phyloP scores from a whole-genome alignment of 2,329 filamentous ascomycete species.

The Drechmeria coniospora region DNA sequence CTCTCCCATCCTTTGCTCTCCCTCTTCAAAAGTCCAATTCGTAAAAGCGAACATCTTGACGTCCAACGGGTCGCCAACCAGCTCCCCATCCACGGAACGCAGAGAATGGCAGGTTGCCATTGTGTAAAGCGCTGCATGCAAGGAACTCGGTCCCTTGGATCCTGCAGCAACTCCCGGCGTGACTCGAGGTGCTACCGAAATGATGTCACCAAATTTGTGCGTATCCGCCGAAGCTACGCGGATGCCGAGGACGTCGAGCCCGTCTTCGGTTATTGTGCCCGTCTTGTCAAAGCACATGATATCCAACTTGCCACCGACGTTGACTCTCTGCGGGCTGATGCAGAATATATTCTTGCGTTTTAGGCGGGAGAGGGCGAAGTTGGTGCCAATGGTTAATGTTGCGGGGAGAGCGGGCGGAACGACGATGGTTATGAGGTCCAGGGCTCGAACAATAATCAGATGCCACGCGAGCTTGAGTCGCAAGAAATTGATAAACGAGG shows the following conservation, averaged over 20 bases:
- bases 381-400: conserved; percentile 90
- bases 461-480: conserved; percentile 73
- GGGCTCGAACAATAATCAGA: conserved; percentile 75
- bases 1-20: conserved; percentile 49
- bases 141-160: conserved; percentile 10
- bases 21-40: conserved; percentile 82
- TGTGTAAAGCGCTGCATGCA: conserved; percentile 60
- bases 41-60: conserved; percentile 99
- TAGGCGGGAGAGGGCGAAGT: conserved; percentile 76
- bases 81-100: conserved; percentile 69
- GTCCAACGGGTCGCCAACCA: conserved; percentile 87
- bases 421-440: conserved; percentile 94
- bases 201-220: conserved; percentile 57
- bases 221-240: conserved; percentile 53
- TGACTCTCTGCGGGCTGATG: conserved; percentile 93
- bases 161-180: background rate
- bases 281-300: conserved; percentile 98
- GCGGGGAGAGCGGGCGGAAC: conserved; percentile 90
- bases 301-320: conserved; percentile 90
- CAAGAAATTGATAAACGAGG: conserved; percentile 87
- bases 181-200: conserved; percentile 33
- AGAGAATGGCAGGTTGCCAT: conserved; percentile 98
- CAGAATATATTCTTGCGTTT: conserved; percentile 90
- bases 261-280: conserved; percentile 93
- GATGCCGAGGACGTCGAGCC: conserved; percentile 81